Evolutionary conservation across 805 yeast genomes (phyloP).

Genomic region (Ogataea ganodermae): DNA sequence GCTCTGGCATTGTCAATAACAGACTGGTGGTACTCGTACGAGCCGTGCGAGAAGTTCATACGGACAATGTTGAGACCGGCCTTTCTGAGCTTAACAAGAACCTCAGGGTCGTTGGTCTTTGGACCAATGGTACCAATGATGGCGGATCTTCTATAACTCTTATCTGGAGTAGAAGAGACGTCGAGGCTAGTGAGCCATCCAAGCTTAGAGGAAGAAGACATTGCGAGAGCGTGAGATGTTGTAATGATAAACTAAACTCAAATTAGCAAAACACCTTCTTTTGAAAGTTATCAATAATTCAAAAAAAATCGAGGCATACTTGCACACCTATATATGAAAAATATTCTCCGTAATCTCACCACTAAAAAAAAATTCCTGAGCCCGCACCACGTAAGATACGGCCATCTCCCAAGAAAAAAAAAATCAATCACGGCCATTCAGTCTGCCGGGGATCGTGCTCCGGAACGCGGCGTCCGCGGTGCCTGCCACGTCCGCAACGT

Average conservation of each 20-base stretch:
- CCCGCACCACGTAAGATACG: conserved; percentile 6
- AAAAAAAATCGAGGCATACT: conserved; percentile 3
- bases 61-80: conserved; percentile 98
- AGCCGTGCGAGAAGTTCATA: conserved; percentile 99
- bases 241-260: neutral
- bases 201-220: conserved; percentile 46
- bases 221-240: conserved; percentile 9
- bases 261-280: neutral
- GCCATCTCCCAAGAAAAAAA: conserved; percentile 1
- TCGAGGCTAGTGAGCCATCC: conserved; percentile 85
- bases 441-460: neutral
- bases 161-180: conserved; percentile 71
- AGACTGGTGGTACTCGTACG: conserved; percentile 95
- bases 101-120: conserved; percentile 88
- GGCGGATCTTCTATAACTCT: conserved; percentile 86
- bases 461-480: conserved; percentile 9
- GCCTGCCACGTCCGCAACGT: conserved; percentile 6
- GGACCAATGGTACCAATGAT: conserved; percentile 99
- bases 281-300: neutral
- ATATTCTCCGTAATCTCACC: conserved; percentile 3
- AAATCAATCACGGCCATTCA: neutral
- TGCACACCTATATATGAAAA: conserved; percentile 7
- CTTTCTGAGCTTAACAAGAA: conserved; percentile 82
- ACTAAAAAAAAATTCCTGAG: conserved; percentile 1
- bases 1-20: conserved; percentile 96